phyloP scores from a whole-genome alignment of 2,329 filamentous ascomycete genomes.

The Metarhizium humberi region DNA sequence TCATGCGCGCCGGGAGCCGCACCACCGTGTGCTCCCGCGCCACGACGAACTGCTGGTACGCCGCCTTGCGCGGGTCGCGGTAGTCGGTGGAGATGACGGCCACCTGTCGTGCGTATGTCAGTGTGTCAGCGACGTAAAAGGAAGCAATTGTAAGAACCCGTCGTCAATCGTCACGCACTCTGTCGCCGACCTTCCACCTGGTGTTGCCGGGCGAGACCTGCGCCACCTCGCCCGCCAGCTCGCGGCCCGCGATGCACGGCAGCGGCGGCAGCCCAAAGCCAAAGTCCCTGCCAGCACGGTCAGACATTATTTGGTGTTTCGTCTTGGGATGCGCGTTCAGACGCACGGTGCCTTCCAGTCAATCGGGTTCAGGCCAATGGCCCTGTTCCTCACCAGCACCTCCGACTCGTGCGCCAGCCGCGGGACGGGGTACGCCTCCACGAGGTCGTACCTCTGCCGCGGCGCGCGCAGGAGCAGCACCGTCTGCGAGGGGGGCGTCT shows the following conservation, averaged over 20 bases:
- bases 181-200: constrained; percentile 47
- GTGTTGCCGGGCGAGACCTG: constrained; percentile 25
- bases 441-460: constrained; percentile 39
- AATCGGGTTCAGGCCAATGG: constrained; percentile 66
- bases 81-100: constrained; percentile 68
- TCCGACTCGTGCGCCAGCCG: constrained; percentile 28
- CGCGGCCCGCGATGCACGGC: constrained; percentile 61
- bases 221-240: constrained; percentile 58
- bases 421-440: constrained; percentile 35
- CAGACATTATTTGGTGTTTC: no score
- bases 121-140: no score
- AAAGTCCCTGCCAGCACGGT: constrained; percentile 43
- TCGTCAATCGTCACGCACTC: constrained; percentile 21
- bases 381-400: constrained; percentile 52
- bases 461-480: constrained; percentile 40
- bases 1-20: constrained; percentile 44
- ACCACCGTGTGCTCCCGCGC: constrained; percentile 57
- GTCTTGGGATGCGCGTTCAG: not conserved
- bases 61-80: constrained; percentile 60
- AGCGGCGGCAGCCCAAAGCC: constrained; percentile 60
- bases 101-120: constrained; percentile 19
- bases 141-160: no score
- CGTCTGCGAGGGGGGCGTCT: constrained; percentile 27
- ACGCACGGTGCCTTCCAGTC: constrained; percentile 66
- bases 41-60: constrained; percentile 62